Percentiles rank a stretch among this genome's conserved stretches.
These are phyloP conservation scores for Aspergillus bridgeri DNA, from an alignment of 495 filamentous ascomycete genomes.

Conservation along the genomic window DNA sequence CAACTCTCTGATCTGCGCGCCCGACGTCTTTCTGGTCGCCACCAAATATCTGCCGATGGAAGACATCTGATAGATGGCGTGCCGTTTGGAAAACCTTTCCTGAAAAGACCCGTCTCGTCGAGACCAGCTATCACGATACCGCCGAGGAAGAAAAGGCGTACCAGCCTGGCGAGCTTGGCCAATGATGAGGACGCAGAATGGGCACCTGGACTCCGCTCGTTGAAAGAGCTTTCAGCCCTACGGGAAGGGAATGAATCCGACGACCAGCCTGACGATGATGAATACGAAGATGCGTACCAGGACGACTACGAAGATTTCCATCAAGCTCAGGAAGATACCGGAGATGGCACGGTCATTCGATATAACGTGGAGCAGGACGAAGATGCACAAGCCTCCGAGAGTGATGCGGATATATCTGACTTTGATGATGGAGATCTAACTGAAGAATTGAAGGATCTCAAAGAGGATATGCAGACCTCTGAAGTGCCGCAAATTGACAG, in stretches of 20 bases:
- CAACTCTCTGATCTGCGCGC: constrained; percentile 69
- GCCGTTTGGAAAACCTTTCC: constrained; percentile 73
- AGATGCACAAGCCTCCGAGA: constrained; percentile 27
- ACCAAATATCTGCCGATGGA: constrained; percentile 79
- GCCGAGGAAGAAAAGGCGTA: constrained; percentile 65
- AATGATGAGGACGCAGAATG: constrained; percentile 38
- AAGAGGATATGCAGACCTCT: constrained; percentile 38
- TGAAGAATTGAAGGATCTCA: constrained; percentile 42
- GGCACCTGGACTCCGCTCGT: constrained; percentile 22
- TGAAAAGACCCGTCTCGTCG: constrained; percentile 48
- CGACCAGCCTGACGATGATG: neutral
- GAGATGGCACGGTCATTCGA: constrained; percentile 41
- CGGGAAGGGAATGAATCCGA: constrained; percentile 8
- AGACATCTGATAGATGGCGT: constrained; percentile 86
- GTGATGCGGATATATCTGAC: constrained; percentile 37
- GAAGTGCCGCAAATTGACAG: constrained; percentile 14
- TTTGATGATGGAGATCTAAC: constrained; percentile 38
- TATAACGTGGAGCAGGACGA: constrained; percentile 30
- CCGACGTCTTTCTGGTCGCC: constrained; percentile 71
- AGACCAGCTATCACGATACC: constrained; percentile 73
- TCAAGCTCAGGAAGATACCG: constrained; percentile 31
- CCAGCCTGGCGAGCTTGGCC: constrained; percentile 39
- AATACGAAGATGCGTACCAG: constrained; percentile 11
- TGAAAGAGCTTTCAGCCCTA: constrained; percentile 17
- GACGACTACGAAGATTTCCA: constrained; percentile 27